These are phyloP conservation scores for Saturnispora mendoncae DNA, from an alignment of 805 yeast species.

Conservation along the genomic window DNA sequence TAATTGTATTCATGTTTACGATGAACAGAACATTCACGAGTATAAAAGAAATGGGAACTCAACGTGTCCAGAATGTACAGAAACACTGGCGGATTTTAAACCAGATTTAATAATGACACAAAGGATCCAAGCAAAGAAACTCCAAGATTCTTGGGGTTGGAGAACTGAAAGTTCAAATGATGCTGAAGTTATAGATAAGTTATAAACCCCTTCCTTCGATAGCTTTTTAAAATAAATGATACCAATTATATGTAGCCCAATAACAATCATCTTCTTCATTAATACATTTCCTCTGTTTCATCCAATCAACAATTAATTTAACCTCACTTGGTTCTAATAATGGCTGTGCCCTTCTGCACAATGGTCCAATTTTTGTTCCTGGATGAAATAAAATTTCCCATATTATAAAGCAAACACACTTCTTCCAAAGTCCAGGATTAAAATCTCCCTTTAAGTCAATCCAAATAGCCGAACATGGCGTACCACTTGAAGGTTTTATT, in stretches of 20 bases:
- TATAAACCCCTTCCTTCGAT: slow-evolving; percentile 1
- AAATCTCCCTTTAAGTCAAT: slow-evolving; percentile 55
- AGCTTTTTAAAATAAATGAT: slow-evolving; percentile 8
- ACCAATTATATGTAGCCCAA: slow-evolving; percentile 39
- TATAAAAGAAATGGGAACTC: slow-evolving; percentile 23
- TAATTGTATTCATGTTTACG: slow-evolving; percentile 57
- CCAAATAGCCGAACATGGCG: slow-evolving; percentile 66
- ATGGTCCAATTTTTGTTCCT: slow-evolving; percentile 34
- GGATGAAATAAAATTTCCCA: slow-evolving; percentile 44
- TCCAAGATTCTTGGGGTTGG: slow-evolving; percentile 8
- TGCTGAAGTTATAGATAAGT: not conserved
- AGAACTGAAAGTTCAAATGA: slow-evolving; percentile 4
- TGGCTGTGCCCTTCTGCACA: slow-evolving; percentile 20
- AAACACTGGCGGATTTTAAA: slow-evolving; percentile 7
- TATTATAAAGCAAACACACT: slow-evolving; percentile 39
- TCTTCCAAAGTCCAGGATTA: slow-evolving; percentile 52
- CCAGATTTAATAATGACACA: slow-evolving; percentile 15
- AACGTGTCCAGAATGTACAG: slow-evolving; percentile 54
- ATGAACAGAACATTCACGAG: slow-evolving; percentile 35
- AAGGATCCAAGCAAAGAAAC: slow-evolving; percentile 11
- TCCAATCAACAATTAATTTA: slow-evolving; percentile 34
- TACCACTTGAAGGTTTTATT: slow-evolving; percentile 46
- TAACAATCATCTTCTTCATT: slow-evolving; percentile 30
- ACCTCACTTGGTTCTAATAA: slow-evolving; percentile 33
- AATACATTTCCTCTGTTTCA: slow-evolving; percentile 34